Evolutionary conservation across 2,329 filamentous ascomycete genomes (phyloP), one percentile per base, ranked within the genome.

Genomic region (Tolypocladium album): DNA sequence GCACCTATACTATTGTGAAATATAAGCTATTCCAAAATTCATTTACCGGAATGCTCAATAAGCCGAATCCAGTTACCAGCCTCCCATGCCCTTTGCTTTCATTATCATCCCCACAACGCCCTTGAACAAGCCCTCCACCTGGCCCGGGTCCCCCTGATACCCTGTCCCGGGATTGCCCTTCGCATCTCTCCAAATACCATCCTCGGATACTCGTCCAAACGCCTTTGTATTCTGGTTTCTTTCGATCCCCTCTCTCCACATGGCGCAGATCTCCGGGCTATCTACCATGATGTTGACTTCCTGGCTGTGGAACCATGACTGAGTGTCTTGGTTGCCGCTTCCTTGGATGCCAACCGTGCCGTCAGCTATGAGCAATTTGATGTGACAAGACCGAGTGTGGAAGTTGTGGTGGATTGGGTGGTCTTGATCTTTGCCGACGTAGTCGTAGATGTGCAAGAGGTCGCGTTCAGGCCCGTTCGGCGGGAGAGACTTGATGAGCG

Each of bases 211-310:
- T 22, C 12, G n/a, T 20, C 50, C 50, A 55, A 83, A 88, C 2
- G 71, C 64, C 34, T 76, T 76, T 0, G 87, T 89, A 64, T 89
- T 89, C 68, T 90, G 86, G 67, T 89, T 89, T 31, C 82, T 76
- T 36, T 81, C 73, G 20, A 89, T 77, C 0, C 75, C 83, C 20
- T 85, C 82, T 24, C 83, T 77, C 88, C 88, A 90, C 40, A 76
- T 77, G 38, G 68, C 69, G 65, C 88, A 91, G 0, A 92, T 75
- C 1, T 77, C 70, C 0, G 71, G 66, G 24, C 82, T 87, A 63
- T 93, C 89, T 7, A 92, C 73, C 81, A 93, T 84, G 31, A 92
- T 72, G 64, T 93, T 92, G 59, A 89, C 81, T 70, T 93, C 89
- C 70, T 92, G 88, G 59, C 82, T 86, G 68, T 93, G 89, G 64